These are phyloP conservation scores for Cladorrhinum sp. DNA, from an alignment of 2,329 filamentous ascomycete species.

Conservation along the genomic window DNA sequence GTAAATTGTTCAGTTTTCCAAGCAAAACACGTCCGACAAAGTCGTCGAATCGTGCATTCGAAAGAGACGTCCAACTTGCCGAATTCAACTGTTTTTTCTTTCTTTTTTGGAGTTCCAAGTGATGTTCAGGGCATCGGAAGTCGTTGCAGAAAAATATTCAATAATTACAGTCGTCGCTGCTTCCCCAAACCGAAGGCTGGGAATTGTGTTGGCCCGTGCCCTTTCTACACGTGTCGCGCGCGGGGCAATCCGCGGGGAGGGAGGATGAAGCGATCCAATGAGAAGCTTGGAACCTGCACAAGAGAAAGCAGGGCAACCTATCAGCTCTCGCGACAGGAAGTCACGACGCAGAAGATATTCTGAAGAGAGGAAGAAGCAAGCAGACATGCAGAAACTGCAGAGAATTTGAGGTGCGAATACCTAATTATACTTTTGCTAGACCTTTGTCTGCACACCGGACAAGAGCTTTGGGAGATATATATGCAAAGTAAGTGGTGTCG, in stretches of 20 bases:
- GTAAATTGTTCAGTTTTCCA: background rate
- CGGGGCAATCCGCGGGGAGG: conserved; percentile 7
- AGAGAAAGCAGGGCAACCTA: conserved; percentile 9
- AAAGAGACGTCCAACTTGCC: background rate
- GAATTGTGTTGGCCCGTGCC: conserved; percentile 19
- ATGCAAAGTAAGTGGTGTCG: no score
- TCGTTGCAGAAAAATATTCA: conserved; percentile 7
- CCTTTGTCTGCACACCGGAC: background rate
- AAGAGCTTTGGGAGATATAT: no score
- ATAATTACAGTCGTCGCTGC: background rate
- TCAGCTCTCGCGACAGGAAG: background rate
- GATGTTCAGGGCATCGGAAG: background rate
- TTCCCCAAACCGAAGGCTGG: conserved; percentile 15
- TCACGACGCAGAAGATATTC: background rate
- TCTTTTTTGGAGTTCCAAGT: background rate
- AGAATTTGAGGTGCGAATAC: background rate
- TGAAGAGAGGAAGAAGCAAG: background rate
- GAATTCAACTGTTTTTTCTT: background rate
- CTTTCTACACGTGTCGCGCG: conserved; percentile 23
- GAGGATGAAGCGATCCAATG: conserved; percentile 2
- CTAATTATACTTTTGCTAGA: no score
- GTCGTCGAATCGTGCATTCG: background rate
- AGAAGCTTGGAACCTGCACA: background rate
- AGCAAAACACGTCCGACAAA: background rate
- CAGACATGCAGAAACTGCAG: background rate